Conservation (phyloP, 1,139 yeast genomes). For the Wickerhamomyces sp. region DNA sequence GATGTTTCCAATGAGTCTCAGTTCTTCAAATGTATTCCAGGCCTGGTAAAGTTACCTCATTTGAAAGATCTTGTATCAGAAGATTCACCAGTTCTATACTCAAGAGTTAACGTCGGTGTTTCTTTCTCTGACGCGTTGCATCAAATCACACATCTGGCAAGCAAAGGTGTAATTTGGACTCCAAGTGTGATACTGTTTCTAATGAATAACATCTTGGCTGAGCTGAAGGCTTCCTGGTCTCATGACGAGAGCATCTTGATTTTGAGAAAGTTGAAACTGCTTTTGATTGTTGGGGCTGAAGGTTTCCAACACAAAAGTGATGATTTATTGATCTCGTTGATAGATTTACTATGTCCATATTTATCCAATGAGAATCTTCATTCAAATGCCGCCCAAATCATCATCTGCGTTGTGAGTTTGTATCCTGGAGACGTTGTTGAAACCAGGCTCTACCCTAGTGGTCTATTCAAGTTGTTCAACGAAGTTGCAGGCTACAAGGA, state of each 20-base stretch:
- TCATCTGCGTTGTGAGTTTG: conserved; percentile 12
- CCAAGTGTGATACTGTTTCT: conserved; percentile 34
- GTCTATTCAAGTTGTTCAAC: conserved; percentile 10
- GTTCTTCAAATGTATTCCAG: conserved; percentile 20
- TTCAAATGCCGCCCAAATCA: conserved; percentile 26
- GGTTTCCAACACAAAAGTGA: conserved; percentile 8
- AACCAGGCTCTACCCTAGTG: conserved; percentile 10
- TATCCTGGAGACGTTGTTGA: conserved; percentile 3
- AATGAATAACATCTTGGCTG: conserved; percentile 29
- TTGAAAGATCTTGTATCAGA: conserved; percentile 4
- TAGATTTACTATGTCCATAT: conserved; percentile 24
- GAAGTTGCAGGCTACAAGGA: conserved; percentile 5
- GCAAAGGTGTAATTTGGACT: conserved; percentile 34
- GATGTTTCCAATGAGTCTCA: conserved; percentile 34
- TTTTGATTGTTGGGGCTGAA: conserved; percentile 29
- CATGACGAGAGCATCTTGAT: conserved; percentile 23
- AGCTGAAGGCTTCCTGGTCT: conserved; percentile 24
- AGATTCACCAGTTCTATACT: conserved; percentile 13
- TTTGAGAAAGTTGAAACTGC: conserved; percentile 37
- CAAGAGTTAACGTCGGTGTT: conserved; percentile 21
- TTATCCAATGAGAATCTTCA: conserved; percentile 17
- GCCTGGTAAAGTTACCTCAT: conserved; percentile 1
- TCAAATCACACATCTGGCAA: conserved; percentile 20
- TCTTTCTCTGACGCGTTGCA: conserved; percentile 28
- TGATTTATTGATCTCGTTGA: conserved; percentile 24